Evolutionary conservation across 208 protist species (phyloP), one percentile per base, ranked within the genome.

Genomic region (Trypanosoma vivax): DNA sequence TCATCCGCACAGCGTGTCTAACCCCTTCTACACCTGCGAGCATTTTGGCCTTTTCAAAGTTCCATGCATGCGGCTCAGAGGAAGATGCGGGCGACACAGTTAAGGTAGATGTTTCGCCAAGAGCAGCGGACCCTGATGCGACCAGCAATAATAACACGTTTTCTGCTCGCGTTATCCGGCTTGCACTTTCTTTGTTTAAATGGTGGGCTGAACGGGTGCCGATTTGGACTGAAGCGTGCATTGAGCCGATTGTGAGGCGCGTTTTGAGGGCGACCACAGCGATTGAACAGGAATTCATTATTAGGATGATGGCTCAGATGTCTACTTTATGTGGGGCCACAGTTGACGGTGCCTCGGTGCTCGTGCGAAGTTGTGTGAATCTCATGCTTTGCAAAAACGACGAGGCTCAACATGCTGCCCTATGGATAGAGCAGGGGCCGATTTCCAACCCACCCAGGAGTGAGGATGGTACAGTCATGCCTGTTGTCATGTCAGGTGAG

Each of bases 31-130:
- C 53, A 13, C 64, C 64, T 30, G 46, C 57, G 28, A 57, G 60
- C 31, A 58, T 71, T 27, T 48, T 71, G 43, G 50, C 55, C 11
- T 65, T 65, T 53, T 16, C 64, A 16, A 55, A 57, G 40, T 41
- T 71, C 2, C 60, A 65, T 21, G 25, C 47, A 4, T 47, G 23
- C 31, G 9, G 45, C 4, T 23, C 39, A 25, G 24, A 41, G 2
- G 38, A 50, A 41, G 18, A 13, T 19, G 24, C 29, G n/a, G 39
- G 39, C 16, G 39, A 43, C n/a, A 18, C 10, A 6, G 39, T 19
- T 33, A 45, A 54, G 27, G 27, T 13, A 30, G 18, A 37, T 41
- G 7, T 11, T 29, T 53, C 33, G 19, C 23, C 21, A 34, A 27
- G 30, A 42, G 29, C 6, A 37, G 13, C 14, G 1, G 21, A 21